Conservation (phyloP, 345 rosid species). For the Eucalyptus cloeziana region DNA sequence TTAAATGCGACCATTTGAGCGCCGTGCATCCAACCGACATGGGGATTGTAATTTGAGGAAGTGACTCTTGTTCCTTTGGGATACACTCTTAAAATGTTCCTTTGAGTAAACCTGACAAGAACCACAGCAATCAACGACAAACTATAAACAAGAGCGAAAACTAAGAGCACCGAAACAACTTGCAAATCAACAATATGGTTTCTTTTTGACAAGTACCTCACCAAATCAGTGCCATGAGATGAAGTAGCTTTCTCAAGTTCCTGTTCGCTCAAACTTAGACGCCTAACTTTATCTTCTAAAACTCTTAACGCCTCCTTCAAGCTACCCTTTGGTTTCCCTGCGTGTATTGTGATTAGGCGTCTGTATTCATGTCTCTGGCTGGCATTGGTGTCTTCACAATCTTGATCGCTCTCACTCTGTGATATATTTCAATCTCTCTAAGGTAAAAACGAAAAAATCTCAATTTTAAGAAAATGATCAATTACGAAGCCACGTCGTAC, state of each 20-base stretch:
- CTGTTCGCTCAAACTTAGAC: constrained; percentile 72
- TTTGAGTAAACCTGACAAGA: constrained; percentile 56
- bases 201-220: constrained; percentile 21
- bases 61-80: constrained; percentile 80
- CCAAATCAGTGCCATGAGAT: constrained; percentile 39
- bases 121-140: neutral
- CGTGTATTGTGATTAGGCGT: constrained; percentile 63
- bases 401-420: constrained; percentile 17
- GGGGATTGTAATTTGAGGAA: constrained; percentile 90
- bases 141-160: neutral
- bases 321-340: constrained; percentile 51
- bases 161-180: neutral
- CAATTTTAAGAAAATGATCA: neutral
- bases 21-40: constrained; percentile 91
- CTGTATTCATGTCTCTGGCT: constrained; percentile 17
- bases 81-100: constrained; percentile 68
- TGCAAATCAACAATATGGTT: neutral
- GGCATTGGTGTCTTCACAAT: constrained; percentile 27
- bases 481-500: neutral
- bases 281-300: constrained; percentile 42
- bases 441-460: neutral
- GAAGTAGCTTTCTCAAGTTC: constrained; percentile 47
- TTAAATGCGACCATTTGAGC: constrained; percentile 99
- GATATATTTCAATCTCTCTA: neutral
- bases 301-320: constrained; percentile 17